Evolutionary conservation across 345 rosid genomes (phyloP), one percentile per base, ranked within the genome.

Genomic region (Sisymbrium altissimum): DNA sequence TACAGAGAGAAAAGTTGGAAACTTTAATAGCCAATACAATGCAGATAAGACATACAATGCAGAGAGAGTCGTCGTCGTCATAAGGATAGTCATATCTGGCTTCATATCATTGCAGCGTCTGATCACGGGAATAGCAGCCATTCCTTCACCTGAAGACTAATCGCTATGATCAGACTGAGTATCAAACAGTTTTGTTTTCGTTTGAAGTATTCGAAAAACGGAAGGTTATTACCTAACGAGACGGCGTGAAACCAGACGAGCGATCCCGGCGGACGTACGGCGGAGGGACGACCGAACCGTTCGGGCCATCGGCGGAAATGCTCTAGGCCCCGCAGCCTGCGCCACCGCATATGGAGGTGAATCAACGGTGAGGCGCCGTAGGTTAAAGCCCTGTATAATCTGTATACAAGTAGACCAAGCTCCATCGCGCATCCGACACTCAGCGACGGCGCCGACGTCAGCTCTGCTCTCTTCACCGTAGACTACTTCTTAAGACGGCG

Each of bases 171-270:
- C 41, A n/a, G n/a, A 27, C 1, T 53, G 56, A 52, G 68, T 18
- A 50, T n/a, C 12, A 3, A 14, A 14, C 44, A 56, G 30, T 8
- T 35, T 6, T 33, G 67, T 19, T 17, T n/a, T 4, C 19, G 18
- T 30, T 18, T 0, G 27, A 1, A 17, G 10, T 15, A 1, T 27
- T 11, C n/a, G n/a, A n/a, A 38, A 7, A n/a, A 27, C n/a, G 12
- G 29, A 40, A 23, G 11, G 5, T 36, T 43, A 5, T 12, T 21
- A 88, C 92, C 97, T 83, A 93, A 80, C 35, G 98, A 93, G 46
- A 89, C 97, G 65, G 97, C 96, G 79, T 89, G 98, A 81, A 93
- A 89, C 96, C 98, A 93, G 72, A 91, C 72, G 61, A 94, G 94
- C 0, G 76, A 82, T 29, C 96, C 97, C 3, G 89, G 80, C 0